Evolutionary conservation across 176 grass and related monocot genomes (phyloP).

Genomic region (Panicum miliaceum): DNA sequence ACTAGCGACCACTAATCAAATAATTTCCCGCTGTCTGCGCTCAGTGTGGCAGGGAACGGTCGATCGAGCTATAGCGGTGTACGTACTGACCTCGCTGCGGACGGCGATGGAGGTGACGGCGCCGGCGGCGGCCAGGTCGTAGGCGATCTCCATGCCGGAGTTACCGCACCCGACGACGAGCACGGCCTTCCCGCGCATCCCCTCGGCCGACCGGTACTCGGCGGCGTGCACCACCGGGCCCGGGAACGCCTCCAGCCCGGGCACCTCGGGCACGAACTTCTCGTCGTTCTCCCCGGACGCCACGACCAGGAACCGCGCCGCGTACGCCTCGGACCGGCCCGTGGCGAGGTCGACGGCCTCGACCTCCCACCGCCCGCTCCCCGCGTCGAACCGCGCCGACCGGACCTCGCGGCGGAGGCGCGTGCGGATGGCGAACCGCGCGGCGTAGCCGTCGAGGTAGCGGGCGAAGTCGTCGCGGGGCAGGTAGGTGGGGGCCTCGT

Average conservation of each 20-base stretch:
- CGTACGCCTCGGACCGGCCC: slow-evolving; percentile 40
- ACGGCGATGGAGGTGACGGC: slow-evolving; percentile 63
- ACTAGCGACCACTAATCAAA: too few relatives aligned
- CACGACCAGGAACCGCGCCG: slow-evolving; percentile 59
- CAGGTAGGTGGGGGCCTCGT: slow-evolving; percentile 52
- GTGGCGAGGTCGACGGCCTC: slow-evolving; percentile 36
- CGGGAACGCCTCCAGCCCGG: slow-evolving; percentile 58
- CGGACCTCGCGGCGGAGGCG: slow-evolving; percentile 56
- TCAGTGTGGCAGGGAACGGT: too few relatives aligned
- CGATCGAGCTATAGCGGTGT: too few relatives aligned
- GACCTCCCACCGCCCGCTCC: slow-evolving; percentile 38
- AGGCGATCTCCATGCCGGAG: slow-evolving; percentile 92
- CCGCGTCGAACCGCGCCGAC: slow-evolving; percentile 51
- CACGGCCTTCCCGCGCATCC: slow-evolving; percentile 57
- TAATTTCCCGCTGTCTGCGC: not conserved
- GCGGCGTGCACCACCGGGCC: slow-evolving; percentile 63
- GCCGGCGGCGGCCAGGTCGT: slow-evolving; percentile 61
- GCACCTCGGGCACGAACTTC: slow-evolving; percentile 64
- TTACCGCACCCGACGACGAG: slow-evolving; percentile 85
- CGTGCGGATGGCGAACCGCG: slow-evolving; percentile 48
- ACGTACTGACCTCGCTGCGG: slow-evolving; percentile 57
- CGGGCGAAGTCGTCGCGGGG: slow-evolving; percentile 56
- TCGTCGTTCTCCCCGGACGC: slow-evolving; percentile 81
- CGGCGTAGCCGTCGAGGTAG: slow-evolving; percentile 74
- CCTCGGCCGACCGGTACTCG: slow-evolving; percentile 48